Evolutionary conservation across 1,284 basidiomycete species (phyloP), one percentile per base, ranked within the genome.

Genomic region (Pseudozyma flocculosa): DNA sequence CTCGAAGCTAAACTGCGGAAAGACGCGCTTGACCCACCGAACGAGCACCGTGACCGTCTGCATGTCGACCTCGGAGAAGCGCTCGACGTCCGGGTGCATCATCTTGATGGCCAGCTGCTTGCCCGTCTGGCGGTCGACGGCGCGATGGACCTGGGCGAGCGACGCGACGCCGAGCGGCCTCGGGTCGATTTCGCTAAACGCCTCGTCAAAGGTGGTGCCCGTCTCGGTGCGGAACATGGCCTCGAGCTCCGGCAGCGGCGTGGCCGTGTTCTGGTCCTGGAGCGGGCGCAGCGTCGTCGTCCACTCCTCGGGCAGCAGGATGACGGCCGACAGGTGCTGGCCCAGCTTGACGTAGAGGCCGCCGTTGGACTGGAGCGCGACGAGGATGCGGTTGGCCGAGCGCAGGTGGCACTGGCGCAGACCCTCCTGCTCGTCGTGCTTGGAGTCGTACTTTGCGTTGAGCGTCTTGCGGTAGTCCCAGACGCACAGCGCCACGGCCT

Each of bases 101-200:
- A 98, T 78, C 85, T 99, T 99, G 54, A 98, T 87, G 13, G 95
- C 95, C n/a, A 94, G 91, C 40, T 82, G 80, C 43, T 74, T 50
- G 19, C 72, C 73, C 8, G 70, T 73, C 43, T 70, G 51, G 45
- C 85, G 84, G 65, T 92, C 86, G 8, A 81, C 83, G 0, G 88
- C 95, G 18, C 88, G 84, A 79, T 98, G 95, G 7, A 98, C 95
- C 79, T 99, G 94, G 8, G 93, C 94, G 30, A 98, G 81, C 4
- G 81, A 92, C 4, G 92, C 93, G 10, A 95, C 92, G 7, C 95
- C 95, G 49, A 98, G 88, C 11, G 95, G 94, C n/a, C 83, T 82
- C 4, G 86, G 85, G 67, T 96, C 86, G 75, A 98, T 94, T 54
- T 90, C 85, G 30, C 86, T 84, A 71, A 78, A 78, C 3, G 72